Conservation (phyloP, 805 yeast genomes). For the Spathaspora girioi region DNA sequence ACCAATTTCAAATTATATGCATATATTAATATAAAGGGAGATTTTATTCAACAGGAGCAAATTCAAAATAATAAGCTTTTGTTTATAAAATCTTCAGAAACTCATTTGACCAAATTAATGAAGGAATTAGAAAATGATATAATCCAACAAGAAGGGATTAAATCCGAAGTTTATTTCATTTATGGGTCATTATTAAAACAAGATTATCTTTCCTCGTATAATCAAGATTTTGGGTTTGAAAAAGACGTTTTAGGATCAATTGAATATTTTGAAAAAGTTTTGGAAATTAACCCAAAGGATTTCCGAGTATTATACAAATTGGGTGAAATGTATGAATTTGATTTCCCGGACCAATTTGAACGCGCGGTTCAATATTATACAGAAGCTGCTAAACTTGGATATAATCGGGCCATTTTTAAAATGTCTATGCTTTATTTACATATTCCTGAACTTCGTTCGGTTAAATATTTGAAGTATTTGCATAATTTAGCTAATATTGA, state of each 20-base stretch:
- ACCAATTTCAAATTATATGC: conserved; percentile 35
- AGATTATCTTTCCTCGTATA: conserved; percentile 25
- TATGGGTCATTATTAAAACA: conserved; percentile 38
- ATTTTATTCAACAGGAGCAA: conserved; percentile 26
- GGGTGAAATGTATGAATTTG: conserved; percentile 38
- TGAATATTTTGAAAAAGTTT: conserved; percentile 26
- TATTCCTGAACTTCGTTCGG: conserved; percentile 30
- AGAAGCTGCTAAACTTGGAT: conserved; percentile 39
- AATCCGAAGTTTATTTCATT: conserved; percentile 30
- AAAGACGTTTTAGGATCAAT: conserved; percentile 26
- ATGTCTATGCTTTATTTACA: conserved; percentile 35
- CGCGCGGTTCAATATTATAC: conserved; percentile 32
- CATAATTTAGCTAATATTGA: conserved; percentile 36
- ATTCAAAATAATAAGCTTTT: conserved; percentile 27
- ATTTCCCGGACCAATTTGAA: conserved; percentile 23
- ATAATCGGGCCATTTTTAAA: conserved; percentile 41
- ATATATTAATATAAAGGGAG: conserved; percentile 43
- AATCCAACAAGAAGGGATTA: conserved; percentile 10
- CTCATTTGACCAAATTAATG: conserved; percentile 33
- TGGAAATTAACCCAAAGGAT: conserved; percentile 28
- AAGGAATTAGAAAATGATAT: conserved; percentile 27
- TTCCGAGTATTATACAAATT: conserved; percentile 32
- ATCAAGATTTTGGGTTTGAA: conserved; percentile 34
- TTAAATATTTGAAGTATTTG: conserved; percentile 32
- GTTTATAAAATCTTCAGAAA: conserved; percentile 35